These are phyloP conservation scores for Neofusicoccum sp. DNA, from an alignment of 2,329 filamentous ascomycete species.

Conservation along the genomic window DNA sequence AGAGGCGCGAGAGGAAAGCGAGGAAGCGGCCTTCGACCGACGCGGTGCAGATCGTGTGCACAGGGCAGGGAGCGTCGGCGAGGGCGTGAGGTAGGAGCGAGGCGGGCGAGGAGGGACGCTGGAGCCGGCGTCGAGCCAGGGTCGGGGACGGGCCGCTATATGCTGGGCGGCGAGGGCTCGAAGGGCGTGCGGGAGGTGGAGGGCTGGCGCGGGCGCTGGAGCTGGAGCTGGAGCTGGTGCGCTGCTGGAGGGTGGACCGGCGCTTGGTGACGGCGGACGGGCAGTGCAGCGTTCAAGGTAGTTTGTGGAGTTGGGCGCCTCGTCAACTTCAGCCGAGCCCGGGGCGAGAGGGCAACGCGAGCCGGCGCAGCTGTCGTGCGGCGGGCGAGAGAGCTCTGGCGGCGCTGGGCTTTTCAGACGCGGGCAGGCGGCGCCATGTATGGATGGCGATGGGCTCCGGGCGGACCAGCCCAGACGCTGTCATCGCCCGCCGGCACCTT, in stretches of 20 bases:
- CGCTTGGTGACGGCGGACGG: conserved; percentile 12
- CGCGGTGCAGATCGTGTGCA: conserved; percentile 36
- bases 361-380: not conserved
- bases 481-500: conserved; percentile 17
- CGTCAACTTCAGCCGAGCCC: conserved; percentile 14
- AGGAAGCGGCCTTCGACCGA: conserved; percentile 46
- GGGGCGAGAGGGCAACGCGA: conserved; percentile 9
- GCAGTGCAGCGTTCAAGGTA: conserved; percentile 15
- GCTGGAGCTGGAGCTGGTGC: not conserved
- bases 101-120: conserved; percentile 33
- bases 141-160: conserved; percentile 6
- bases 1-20: conserved; percentile 45
- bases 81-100: conserved; percentile 28
- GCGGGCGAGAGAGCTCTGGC: no score
- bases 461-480: conserved; percentile 27
- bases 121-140: conserved; percentile 37
- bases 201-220: not conserved
- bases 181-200: not conserved
- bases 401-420: conserved; percentile 4
- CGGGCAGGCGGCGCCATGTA: conserved; percentile 19
- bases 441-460: conserved; percentile 26
- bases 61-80: conserved; percentile 30
- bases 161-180: not conserved
- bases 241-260: not conserved
- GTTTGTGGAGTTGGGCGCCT: conserved; percentile 13